Evolutionary conservation across 345 rosid species (phyloP).

Genomic region (Pelargonium nanum): DNA sequence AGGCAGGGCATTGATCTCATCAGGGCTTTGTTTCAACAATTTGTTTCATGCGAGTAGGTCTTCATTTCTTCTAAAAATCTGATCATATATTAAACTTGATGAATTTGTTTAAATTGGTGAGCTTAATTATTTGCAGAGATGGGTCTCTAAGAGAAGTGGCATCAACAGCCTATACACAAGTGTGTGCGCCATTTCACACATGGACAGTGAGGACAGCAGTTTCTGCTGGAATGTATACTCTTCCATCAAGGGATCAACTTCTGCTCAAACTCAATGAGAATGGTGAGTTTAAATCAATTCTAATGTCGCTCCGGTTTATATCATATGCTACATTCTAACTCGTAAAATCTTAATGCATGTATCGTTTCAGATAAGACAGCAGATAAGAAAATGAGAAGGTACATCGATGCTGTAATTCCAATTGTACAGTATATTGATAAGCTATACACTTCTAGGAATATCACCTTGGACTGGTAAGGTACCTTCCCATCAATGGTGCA

Average conservation of each 20-base stretch:
- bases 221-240: constrained; percentile 16
- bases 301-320: background rate
- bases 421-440: constrained; percentile 59
- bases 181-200: constrained; percentile 16
- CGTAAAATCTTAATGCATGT: background rate
- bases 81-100: too few relatives aligned
- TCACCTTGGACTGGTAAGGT: constrained; percentile 83
- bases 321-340: background rate
- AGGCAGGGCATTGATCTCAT: constrained; percentile 90
- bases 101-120: background rate
- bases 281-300: constrained; percentile 1
- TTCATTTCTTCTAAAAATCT: background rate
- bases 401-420: constrained; percentile 48
- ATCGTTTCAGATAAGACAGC: constrained; percentile 50
- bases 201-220: constrained; percentile 20
- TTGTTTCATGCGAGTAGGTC: constrained; percentile 42
- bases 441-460: constrained; percentile 60
- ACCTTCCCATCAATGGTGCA: constrained; percentile 7
- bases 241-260: constrained; percentile 16
- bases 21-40: constrained; percentile 67
- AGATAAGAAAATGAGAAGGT: constrained; percentile 69
- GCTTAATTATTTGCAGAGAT: constrained; percentile 3
- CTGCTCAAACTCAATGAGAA: constrained; percentile 16
- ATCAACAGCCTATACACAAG: constrained; percentile 14
- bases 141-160: constrained; percentile 14